A percentile compares a stretch with the other conserved stretches of the same genome.
Conservation (phyloP, 2,329 filamentous ascomycete genomes). For the Fusarium incarnatum region DNA sequence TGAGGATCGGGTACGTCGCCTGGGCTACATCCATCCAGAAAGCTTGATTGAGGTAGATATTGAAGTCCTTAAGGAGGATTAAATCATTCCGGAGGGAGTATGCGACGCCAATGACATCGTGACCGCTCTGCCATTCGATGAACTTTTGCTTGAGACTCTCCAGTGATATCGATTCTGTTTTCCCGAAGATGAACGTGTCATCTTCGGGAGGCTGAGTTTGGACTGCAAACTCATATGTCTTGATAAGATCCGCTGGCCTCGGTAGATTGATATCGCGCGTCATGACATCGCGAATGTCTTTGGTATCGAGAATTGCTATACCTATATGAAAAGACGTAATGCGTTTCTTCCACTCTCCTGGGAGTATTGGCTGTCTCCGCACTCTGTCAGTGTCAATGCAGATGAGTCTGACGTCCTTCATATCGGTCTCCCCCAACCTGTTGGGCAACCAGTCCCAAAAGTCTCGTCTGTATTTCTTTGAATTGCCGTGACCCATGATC, state of each 20-base stretch:
- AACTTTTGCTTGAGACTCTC: not conserved
- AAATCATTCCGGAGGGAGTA: conserved; percentile 10
- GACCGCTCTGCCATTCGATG: not conserved
- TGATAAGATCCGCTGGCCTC: conserved; percentile 1
- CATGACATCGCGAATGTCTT: not conserved
- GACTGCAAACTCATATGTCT: conserved; percentile 18
- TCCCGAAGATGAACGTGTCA: conserved; percentile 12
- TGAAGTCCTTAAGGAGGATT: not conserved
- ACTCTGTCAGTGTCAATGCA: conserved; percentile 11
- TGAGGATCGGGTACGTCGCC: conserved; percentile 8
- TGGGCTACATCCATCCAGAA: conserved; percentile 12
- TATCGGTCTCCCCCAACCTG: not conserved
- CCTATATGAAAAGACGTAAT: conserved; percentile 20
- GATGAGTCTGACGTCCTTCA: conserved; percentile 24
- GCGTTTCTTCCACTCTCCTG: not conserved
- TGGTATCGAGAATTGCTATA: conserved; percentile 27
- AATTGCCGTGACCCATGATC: conserved; percentile 1
- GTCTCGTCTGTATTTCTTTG: not conserved
- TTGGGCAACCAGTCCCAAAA: not conserved
- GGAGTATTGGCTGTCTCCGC: not conserved
- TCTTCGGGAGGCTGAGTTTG: not conserved
- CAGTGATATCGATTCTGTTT: conserved; percentile 8
- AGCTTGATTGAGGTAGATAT: not conserved
- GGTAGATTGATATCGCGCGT: not conserved
- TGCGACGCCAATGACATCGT: conserved; percentile 1